Evolutionary conservation across 2,329 filamentous ascomycete genomes (phyloP).

Genomic region (Claviceps sp.): DNA sequence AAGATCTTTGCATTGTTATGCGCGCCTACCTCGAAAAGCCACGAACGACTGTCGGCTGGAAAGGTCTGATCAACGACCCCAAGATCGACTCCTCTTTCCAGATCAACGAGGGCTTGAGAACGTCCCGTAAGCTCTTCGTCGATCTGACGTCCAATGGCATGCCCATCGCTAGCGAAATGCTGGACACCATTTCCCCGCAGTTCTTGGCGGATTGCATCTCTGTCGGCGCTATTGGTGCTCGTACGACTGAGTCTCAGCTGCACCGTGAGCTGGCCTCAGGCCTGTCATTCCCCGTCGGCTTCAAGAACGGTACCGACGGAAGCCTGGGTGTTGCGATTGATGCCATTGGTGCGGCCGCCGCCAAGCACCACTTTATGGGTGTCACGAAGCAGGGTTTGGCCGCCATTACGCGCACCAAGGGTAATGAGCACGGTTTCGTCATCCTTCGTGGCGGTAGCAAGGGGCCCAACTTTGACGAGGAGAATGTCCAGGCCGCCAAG

Average conservation of each 20-base stretch:
- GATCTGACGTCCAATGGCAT: constrained; percentile 79
- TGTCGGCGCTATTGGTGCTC: constrained; percentile 85
- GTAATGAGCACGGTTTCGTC: constrained; percentile 95
- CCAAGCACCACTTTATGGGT: constrained; percentile 95
- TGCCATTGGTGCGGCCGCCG: constrained; percentile 74
- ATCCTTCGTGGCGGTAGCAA: constrained; percentile 84
- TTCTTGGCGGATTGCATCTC: constrained; percentile 94
- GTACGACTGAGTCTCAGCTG: constrained; percentile 92
- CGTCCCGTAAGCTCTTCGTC: constrained; percentile 86
- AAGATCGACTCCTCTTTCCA: constrained; percentile 95
- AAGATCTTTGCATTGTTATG: constrained; percentile 89
- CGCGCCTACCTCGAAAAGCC: constrained; percentile 98
- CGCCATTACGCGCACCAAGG: constrained; percentile 82
- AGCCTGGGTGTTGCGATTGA: constrained; percentile 85
- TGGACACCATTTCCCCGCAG: constrained; percentile 96
- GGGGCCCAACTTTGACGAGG: constrained; percentile 87
- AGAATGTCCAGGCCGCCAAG: constrained; percentile 66
- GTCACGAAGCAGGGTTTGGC: constrained; percentile 96
- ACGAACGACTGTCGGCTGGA: constrained; percentile 96
- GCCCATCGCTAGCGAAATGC: constrained; percentile 95
- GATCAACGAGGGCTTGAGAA: constrained; percentile 95
- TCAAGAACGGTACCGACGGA: constrained; percentile 98
- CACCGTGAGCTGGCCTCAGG: constrained; percentile 93
- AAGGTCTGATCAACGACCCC: constrained; percentile 97
- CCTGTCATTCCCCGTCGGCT: constrained; percentile 92